Evolutionary conservation across 2,329 filamentous ascomycete genomes (phyloP), one percentile per base, ranked within the genome.

Genomic region (Colletotrichum lini): DNA sequence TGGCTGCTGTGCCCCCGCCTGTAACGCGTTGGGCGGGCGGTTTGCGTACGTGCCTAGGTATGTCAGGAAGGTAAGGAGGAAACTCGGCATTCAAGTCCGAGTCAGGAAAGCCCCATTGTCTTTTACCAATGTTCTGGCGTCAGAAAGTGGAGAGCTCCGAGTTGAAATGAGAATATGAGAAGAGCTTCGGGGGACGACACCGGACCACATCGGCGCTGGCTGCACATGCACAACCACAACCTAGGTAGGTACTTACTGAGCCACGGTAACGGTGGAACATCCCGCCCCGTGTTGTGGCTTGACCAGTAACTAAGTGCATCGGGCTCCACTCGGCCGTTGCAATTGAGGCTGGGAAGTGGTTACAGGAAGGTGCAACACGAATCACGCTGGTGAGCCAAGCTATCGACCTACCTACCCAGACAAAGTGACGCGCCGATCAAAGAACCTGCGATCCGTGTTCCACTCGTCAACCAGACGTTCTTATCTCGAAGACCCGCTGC

Each of bases 71-170:
- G 26, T n/a, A 42, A 38, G 67, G 70, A 70, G 67, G 57, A 62
- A 70, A 54, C 56, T 72, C 72, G 60, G 72, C 64, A 63, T 69
- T 72, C 60, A 61, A 69, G 56, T 59, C 65, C 61, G 53, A 53
- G 45, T 18, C 30, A 61, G 49, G 49, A 53, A 45, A 50, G 40
- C 40, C 58, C 65, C 53, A 58, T 59, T n/a, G 30, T 54, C 45
- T 61, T 49, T 50, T 13, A 61, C 44, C 26, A 8, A 45, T 44
- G 30, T 56, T 16, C 35, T 63, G 45, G 60, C 60, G 21, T 63
- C 65, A 45, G 65, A 68, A 60, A 71, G 68, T 71, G 68, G 68
- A 68, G 53, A 42, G 59, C 45, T 63, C 45, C 45, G 64, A 52
- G 35, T 67, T 42, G 54, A n/a, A 54, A 15, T 26, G 12, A 62